Conservation (phyloP, 2,329 filamentous ascomycete species). For the Daldinia eschscholtzii region DNA sequence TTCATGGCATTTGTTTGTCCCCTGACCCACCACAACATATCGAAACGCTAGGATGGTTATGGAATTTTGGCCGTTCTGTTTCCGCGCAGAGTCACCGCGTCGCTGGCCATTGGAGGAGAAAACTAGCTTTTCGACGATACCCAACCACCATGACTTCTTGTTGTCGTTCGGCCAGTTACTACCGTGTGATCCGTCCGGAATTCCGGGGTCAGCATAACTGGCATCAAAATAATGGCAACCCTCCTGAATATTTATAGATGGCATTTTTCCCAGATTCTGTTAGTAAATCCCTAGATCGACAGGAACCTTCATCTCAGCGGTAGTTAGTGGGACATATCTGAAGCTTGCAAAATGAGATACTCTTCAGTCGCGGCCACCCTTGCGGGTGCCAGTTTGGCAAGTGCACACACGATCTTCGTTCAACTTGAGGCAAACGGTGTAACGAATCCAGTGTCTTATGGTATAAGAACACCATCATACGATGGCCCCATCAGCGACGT, state of each 20-base stretch:
- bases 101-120: conserved; percentile 31
- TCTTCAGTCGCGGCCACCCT: conserved; percentile 38
- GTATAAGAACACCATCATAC: conserved; percentile 66
- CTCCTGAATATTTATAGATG: conserved; percentile 28
- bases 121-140: conserved; percentile 8
- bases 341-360: conserved; percentile 42
- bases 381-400: conserved; percentile 33
- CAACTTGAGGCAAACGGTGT: conserved; percentile 58
- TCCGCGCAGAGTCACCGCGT: conserved; percentile 21
- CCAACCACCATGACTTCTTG: conserved; percentile 5
- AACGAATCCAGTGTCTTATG: conserved; percentile 62
- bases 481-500: conserved; percentile 70
- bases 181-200: conserved; percentile 15
- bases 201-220: conserved; percentile 8
- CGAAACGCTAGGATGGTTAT: conserved; percentile 26
- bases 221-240: conserved; percentile 1
- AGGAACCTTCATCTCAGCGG: conserved; percentile 11
- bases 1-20: conserved; percentile 28
- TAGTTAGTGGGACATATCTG: neutral
- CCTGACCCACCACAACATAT: conserved; percentile 40
- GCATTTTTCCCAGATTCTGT: neutral
- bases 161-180: neutral
- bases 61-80: conserved; percentile 27
- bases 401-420: conserved; percentile 50
- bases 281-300: conserved; percentile 5